phyloP scores from a whole-genome alignment of 495 filamentous ascomycete species.

The Immersiella caudata region DNA sequence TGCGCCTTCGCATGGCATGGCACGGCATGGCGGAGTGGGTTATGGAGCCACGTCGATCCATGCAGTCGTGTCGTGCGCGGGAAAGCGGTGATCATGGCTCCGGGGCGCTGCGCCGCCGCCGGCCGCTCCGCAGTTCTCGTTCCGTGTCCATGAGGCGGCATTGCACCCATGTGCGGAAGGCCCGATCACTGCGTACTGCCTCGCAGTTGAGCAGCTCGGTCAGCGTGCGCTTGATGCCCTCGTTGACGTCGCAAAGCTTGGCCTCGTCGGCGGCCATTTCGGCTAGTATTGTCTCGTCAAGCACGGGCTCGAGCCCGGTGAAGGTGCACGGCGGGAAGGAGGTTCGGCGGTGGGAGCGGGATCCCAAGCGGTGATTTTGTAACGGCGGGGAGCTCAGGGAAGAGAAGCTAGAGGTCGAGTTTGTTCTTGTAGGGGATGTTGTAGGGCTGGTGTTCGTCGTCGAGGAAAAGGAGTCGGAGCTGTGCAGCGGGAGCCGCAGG shows the following conservation, averaged over 20 bases:
- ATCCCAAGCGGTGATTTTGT: constrained; percentile 18
- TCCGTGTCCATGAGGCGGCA: constrained; percentile 66
- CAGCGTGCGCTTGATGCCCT: constrained; percentile 64
- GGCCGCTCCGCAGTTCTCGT: constrained; percentile 55
- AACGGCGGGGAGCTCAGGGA: constrained; percentile 23
- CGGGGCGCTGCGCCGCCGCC: constrained; percentile 46
- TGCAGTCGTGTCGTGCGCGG: neutral
- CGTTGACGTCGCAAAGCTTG: constrained; percentile 61
- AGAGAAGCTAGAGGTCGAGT: constrained; percentile 26
- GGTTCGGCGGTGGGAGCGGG: constrained; percentile 33
- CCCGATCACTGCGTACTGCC: constrained; percentile 54
- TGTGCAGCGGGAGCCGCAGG: constrained; percentile 39
- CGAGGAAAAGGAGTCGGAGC: constrained; percentile 23
- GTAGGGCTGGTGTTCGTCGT: constrained; percentile 40
- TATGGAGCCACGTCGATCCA: neutral
- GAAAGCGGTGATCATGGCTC: constrained; percentile 24
- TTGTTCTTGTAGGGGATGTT: constrained; percentile 40
- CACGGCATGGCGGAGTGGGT: neutral
- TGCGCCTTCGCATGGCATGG: too few species aligned
- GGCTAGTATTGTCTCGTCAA: constrained; percentile 39
- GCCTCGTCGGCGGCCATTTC: constrained; percentile 56
- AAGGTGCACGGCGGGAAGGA: constrained; percentile 28
- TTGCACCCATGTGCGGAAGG: constrained; percentile 65
- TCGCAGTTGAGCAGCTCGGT: constrained; percentile 69
- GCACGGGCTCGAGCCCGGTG: constrained; percentile 40